phyloP scores from a whole-genome alignment of 176 grass and related monocot species.

The Zea luxurians region DNA sequence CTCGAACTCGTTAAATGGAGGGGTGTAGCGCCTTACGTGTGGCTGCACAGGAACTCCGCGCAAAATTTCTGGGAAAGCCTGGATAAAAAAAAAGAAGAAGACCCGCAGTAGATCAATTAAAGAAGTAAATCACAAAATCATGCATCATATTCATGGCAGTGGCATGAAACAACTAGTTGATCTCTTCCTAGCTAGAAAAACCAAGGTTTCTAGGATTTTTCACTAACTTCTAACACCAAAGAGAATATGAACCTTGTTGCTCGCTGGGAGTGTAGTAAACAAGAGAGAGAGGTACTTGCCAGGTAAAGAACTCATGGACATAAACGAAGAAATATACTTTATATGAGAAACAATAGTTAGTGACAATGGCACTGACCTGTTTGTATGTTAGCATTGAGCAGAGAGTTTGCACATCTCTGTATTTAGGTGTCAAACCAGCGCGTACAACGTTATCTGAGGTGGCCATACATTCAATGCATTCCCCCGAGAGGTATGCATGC shows the following conservation, averaged over 20 bases:
- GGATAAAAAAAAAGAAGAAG: not conserved
- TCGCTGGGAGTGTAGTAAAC: not conserved
- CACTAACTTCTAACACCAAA: conserved; percentile 4
- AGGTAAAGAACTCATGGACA: not conserved
- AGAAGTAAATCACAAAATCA: conserved; percentile 1
- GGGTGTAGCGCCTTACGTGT: conserved; percentile 65
- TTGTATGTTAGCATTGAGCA: conserved; percentile 94
- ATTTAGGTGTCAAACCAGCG: conserved; percentile 88
- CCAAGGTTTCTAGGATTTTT: not conserved
- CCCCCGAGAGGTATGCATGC: conserved; percentile 82
- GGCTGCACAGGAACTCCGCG: conserved; percentile 48
- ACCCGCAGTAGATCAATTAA: not conserved
- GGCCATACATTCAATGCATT: conserved; percentile 94
- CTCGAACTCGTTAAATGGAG: conserved; percentile 88
- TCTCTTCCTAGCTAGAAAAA: not conserved
- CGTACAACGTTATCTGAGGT: conserved; percentile 90
- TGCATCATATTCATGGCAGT: not conserved
- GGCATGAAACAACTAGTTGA: not conserved
- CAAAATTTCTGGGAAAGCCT: conserved; percentile 76
- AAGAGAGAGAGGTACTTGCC: conserved; percentile 1
- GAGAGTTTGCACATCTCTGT: conserved; percentile 78
- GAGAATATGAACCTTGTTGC: not conserved
- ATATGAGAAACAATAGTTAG: not conserved
- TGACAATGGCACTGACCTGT: conserved; percentile 52
- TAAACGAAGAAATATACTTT: conserved; percentile 5